These are phyloP conservation scores for Wickerhamomyces strasburgensis DNA, from an alignment of 805 yeast species.

Conservation along the genomic window DNA sequence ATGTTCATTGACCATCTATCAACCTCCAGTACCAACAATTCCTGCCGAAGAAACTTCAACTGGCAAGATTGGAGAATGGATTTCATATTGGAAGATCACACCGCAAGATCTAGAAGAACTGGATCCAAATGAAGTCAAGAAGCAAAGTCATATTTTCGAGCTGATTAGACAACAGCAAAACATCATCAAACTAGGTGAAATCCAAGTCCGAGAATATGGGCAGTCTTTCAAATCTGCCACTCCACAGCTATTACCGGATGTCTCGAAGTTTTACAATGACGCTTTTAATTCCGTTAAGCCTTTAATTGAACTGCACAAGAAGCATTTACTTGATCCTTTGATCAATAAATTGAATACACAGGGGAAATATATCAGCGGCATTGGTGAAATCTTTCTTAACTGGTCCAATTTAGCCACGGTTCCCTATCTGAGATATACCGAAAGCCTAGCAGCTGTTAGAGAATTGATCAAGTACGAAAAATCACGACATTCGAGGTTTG, in stretches of 20 bases:
- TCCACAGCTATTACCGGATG: constrained; percentile 42
- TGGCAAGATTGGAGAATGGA: constrained; percentile 48
- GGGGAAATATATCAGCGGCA: constrained; percentile 61
- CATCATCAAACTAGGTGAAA: constrained; percentile 60
- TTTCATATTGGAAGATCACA: constrained; percentile 58
- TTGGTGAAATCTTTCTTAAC: constrained; percentile 55
- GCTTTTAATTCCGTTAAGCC: constrained; percentile 55
- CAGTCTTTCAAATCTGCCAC: constrained; percentile 32
- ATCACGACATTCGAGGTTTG: constrained; percentile 38
- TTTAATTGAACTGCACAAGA: constrained; percentile 51
- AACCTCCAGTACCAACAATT: constrained; percentile 20
- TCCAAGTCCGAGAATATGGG: constrained; percentile 57
- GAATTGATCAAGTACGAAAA: constrained; percentile 46
- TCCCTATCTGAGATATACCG: constrained; percentile 55
- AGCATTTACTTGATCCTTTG: constrained; percentile 51
- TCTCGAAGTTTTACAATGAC: constrained; percentile 51
- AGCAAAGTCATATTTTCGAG: constrained; percentile 75
- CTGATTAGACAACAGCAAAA: constrained; percentile 66
- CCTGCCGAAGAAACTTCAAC: constrained; percentile 13
- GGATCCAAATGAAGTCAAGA: constrained; percentile 48
- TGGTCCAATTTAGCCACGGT: constrained; percentile 60
- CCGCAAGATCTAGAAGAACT: constrained; percentile 48
- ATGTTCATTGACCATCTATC: constrained; percentile 28
- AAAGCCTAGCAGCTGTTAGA: constrained; percentile 54
- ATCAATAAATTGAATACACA: constrained; percentile 50